These are phyloP conservation scores for Talaromyces liani DNA, from an alignment of 495 filamentous ascomycete genomes.

Conservation along the genomic window DNA sequence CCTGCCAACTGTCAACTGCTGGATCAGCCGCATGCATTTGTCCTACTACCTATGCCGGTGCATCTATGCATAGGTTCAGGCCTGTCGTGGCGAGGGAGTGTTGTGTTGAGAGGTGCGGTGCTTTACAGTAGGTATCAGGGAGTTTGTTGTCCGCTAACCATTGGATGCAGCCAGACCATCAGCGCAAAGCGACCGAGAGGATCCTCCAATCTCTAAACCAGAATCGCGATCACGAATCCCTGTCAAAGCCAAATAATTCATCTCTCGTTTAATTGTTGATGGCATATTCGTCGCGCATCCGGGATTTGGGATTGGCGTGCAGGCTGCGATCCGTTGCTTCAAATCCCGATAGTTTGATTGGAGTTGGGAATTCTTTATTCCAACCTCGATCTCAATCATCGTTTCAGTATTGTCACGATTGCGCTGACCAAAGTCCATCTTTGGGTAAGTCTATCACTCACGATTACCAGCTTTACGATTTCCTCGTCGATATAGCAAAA, in stretches of 20 bases:
- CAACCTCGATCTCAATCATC: neutral
- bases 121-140: too few species aligned
- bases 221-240: neutral
- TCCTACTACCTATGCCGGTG: neutral
- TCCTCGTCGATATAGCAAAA: neutral
- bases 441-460: neutral
- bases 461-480: neutral
- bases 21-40: neutral
- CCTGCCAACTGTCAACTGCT: neutral
- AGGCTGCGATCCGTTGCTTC: neutral
- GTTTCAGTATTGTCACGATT: neutral
- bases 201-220: neutral
- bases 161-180: neutral
- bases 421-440: neutral
- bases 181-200: neutral
- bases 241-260: neutral
- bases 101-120: too few species aligned
- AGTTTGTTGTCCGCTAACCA: neutral
- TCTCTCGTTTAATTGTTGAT: neutral
- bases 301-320: neutral
- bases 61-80: neutral
- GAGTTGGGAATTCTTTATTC: neutral
- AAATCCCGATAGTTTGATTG: neutral
- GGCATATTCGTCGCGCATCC: neutral
- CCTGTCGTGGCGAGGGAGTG: too few species aligned